phyloP scores from a whole-genome alignment of 2,329 filamentous ascomycete genomes.

The Phyllosticta paracitricarpa region DNA sequence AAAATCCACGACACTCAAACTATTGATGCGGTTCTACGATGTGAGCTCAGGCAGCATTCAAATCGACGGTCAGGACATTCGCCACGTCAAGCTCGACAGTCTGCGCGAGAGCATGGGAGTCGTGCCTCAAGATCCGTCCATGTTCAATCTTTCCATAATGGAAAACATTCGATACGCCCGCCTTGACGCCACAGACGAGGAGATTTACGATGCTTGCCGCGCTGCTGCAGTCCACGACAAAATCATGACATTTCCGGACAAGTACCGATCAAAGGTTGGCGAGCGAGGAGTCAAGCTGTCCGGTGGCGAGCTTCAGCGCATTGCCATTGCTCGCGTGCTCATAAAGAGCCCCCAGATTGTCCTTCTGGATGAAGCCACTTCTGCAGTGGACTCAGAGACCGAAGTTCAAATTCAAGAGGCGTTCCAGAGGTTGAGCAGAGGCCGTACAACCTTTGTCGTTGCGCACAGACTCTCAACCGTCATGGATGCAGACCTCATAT shows the following conservation, averaged over 20 bases:
- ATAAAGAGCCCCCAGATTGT: constrained; percentile 74
- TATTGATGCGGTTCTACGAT: constrained; percentile 53
- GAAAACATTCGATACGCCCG: constrained; percentile 56
- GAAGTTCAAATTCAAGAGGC: constrained; percentile 58
- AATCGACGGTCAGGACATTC: constrained; percentile 51
- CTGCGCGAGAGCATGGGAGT: constrained; percentile 51
- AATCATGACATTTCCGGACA: constrained; percentile 46
- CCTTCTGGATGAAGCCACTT: constrained; percentile 80
- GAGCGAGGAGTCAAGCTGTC: constrained; percentile 41
- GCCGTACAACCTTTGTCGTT: constrained; percentile 57
- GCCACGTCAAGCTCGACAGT: constrained; percentile 47
- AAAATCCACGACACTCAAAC: constrained; percentile 52
- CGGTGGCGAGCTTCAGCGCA: constrained; percentile 56
- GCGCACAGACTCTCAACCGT: constrained; percentile 78
- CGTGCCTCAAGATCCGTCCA: constrained; percentile 53
- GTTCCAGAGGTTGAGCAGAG: constrained; percentile 47
- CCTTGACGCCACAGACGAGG: constrained; percentile 49
- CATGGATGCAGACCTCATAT: constrained; percentile 74
- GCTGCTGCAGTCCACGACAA: constrained; percentile 56
- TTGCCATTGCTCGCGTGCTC: constrained; percentile 62
- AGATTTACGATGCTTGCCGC: constrained; percentile 51
- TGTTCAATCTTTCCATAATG: constrained; percentile 56
- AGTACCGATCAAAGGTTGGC: constrained; percentile 30
- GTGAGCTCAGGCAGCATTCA: constrained; percentile 43
- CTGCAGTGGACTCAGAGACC: constrained; percentile 68